These are phyloP conservation scores for Ogataea hybrid DNA, from an alignment of 1,139 yeast genomes.

Conservation along the genomic window DNA sequence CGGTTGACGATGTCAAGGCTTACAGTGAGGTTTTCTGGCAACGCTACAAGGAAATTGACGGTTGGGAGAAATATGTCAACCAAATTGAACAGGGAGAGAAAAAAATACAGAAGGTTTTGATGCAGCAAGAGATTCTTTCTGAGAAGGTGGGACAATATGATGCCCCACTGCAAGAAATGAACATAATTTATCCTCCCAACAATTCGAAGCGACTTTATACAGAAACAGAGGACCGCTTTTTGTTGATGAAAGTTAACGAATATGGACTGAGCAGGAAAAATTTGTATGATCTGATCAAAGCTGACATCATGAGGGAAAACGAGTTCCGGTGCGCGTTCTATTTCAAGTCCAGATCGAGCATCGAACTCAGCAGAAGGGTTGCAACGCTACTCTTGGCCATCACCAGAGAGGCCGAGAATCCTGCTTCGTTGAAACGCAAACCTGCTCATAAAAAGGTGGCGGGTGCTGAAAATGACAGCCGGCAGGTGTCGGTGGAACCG, in stretches of 20 bases:
- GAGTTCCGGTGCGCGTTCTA: constrained; percentile 89
- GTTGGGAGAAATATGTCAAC: constrained; percentile 78
- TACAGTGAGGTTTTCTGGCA: constrained; percentile 78
- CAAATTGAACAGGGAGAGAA: constrained; percentile 90
- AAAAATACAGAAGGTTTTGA: constrained; percentile 58
- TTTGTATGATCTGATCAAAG: constrained; percentile 72
- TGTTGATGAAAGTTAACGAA: constrained; percentile 69
- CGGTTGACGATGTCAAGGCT: constrained; percentile 62
- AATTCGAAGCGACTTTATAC: constrained; percentile 85
- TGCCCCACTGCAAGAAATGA: constrained; percentile 75
- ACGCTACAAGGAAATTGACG: constrained; percentile 70
- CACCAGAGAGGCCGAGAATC: constrained; percentile 77
- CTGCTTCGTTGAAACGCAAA: constrained; percentile 45
- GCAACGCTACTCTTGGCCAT: constrained; percentile 76
- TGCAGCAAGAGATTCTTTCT: constrained; percentile 66
- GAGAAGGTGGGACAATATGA: constrained; percentile 59
- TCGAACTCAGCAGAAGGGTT: constrained; percentile 80
- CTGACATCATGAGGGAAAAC: constrained; percentile 70
- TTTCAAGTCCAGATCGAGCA: constrained; percentile 78
- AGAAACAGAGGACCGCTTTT: constrained; percentile 81
- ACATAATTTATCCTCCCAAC: constrained; percentile 85
- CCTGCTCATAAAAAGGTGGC: constrained; percentile 19
- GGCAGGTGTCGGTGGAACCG: constrained; percentile 28
- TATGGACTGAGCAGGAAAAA: constrained; percentile 73
- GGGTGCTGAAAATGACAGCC: constrained; percentile 19